A percentile compares a stretch with the other conserved stretches of the same genome.
phyloP scores from a whole-genome alignment of 1,284 basidiomycete species.

The Coniophora puteana region DNA sequence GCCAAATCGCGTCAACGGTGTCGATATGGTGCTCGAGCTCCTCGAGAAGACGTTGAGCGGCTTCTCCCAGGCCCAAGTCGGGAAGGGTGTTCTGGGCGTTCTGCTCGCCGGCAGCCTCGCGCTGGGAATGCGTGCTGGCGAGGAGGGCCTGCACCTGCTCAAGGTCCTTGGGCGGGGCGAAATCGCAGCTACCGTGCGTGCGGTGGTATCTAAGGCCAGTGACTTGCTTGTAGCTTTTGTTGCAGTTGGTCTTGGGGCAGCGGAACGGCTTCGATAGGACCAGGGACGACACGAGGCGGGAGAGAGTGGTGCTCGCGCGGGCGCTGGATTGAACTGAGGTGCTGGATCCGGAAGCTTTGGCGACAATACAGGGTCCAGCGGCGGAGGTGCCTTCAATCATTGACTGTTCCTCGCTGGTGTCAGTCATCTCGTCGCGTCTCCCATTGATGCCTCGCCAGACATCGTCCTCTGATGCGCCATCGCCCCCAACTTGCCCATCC shows the following conservation, averaged over 20 bases:
- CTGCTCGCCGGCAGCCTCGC: slow-evolving; percentile 34
- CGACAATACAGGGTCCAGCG: no score
- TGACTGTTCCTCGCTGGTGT: no score
- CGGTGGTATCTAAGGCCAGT: slow-evolving; percentile 97
- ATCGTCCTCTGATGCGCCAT: no score
- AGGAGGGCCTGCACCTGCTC: slow-evolving; percentile 68
- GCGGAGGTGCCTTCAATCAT: no score
- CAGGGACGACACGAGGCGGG: slow-evolving; percentile 48
- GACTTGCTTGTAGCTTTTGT: slow-evolving; percentile 98
- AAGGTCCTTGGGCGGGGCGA: slow-evolving; percentile 79
- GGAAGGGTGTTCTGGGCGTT: no score
- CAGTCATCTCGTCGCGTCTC: no score
- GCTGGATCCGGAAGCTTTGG: slow-evolving; percentile 10
- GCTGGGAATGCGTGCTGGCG: slow-evolving; percentile 50
- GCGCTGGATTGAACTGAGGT: slow-evolving; percentile 25
- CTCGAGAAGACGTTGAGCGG: no score
- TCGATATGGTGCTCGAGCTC: no score
- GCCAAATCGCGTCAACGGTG: no score
- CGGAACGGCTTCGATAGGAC: slow-evolving; percentile 86
- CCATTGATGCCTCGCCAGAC: no score
- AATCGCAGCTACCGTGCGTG: slow-evolving; percentile 91
- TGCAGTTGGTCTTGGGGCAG: slow-evolving; percentile 96
- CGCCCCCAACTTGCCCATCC: no score
- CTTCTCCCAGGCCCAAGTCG: no score
- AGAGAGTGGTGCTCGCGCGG: slow-evolving; percentile 44